phyloP scores from a whole-genome alignment of 805 yeast genomes.

The Teunomyces atbi region DNA sequence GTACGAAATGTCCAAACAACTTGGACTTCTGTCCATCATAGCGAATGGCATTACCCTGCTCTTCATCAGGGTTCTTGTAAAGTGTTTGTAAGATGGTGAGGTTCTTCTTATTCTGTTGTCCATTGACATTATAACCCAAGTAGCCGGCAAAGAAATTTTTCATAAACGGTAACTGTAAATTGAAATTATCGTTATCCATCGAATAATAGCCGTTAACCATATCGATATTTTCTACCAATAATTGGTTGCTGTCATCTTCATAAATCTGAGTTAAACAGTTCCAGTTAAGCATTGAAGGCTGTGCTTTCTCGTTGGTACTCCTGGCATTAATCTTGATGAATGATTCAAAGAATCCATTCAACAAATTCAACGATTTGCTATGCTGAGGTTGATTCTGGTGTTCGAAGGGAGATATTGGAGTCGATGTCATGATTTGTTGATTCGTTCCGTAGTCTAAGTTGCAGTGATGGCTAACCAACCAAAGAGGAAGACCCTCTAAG shows the following conservation, averaged over 20 bases:
- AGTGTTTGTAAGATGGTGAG: conserved; percentile 32
- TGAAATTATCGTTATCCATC: conserved; percentile 14
- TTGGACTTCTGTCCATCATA: conserved; percentile 7
- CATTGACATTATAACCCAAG: conserved; percentile 33
- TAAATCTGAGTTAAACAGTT: conserved; percentile 27
- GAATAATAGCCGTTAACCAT: conserved; percentile 31
- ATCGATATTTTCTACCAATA: conserved; percentile 25
- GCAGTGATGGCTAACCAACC: conserved; percentile 12
- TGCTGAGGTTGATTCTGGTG: conserved; percentile 1
- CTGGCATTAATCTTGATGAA: conserved; percentile 20
- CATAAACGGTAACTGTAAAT: conserved; percentile 36
- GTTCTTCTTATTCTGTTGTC: conserved; percentile 18
- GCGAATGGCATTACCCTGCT: not conserved
- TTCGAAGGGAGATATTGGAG: conserved; percentile 16
- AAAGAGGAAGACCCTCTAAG: conserved; percentile 15
- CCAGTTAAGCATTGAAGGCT: conserved; percentile 25
- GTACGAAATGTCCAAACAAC: conserved; percentile 25
- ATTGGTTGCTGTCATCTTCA: conserved; percentile 12
- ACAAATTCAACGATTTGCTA: conserved; percentile 10
- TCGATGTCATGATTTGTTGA: conserved; percentile 13
- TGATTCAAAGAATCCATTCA: conserved; percentile 24
- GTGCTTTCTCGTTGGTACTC: conserved; percentile 2
- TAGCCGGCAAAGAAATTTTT: conserved; percentile 40
- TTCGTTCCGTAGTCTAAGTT: conserved; percentile 2
- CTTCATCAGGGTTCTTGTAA: conserved; percentile 19